These are phyloP conservation scores for Tulasnella sp. DNA, from an alignment of 768 basidiomycete species.

Conservation along the genomic window DNA sequence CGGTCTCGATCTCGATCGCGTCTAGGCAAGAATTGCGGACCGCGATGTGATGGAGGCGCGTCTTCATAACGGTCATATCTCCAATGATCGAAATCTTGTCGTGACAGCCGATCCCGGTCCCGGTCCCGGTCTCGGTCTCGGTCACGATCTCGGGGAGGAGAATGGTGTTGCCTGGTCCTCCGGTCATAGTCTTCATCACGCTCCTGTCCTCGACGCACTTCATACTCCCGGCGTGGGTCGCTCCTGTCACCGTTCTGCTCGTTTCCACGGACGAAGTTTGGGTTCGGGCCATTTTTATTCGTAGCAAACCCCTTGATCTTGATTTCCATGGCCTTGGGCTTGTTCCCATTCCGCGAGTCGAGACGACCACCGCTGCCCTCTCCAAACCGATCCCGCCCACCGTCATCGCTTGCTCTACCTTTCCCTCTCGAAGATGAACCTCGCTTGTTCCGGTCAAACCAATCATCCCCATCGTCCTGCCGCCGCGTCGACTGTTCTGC, in stretches of 20 bases:
- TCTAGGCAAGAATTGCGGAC: not conserved
- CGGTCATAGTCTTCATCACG: not conserved
- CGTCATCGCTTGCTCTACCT: not conserved
- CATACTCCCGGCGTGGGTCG: not conserved
- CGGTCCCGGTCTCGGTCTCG: conserved; percentile 1
- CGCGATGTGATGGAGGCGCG: not conserved
- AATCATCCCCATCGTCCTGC: not conserved
- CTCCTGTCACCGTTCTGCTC: not conserved
- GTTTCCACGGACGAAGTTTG: not conserved
- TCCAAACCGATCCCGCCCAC: no score
- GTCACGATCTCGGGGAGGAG: not conserved
- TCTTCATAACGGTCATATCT: not conserved
- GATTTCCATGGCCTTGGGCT: not conserved
- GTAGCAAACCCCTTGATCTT: not conserved
- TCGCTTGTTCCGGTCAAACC: not conserved
- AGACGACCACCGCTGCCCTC: no score
- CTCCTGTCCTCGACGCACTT: not conserved
- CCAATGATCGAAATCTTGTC: not conserved
- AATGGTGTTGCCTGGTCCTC: not conserved
- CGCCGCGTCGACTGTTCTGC: not conserved
- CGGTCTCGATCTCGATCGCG: no score
- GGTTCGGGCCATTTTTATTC: not conserved
- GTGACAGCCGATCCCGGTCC: not conserved
- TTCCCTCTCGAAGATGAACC: not conserved
- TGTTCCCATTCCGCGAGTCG: no score